A percentile compares a stretch with the other conserved stretches of the same genome.
Conservation (phyloP, 73 alveolate species). For the Paramecium primaurelia region DNA sequence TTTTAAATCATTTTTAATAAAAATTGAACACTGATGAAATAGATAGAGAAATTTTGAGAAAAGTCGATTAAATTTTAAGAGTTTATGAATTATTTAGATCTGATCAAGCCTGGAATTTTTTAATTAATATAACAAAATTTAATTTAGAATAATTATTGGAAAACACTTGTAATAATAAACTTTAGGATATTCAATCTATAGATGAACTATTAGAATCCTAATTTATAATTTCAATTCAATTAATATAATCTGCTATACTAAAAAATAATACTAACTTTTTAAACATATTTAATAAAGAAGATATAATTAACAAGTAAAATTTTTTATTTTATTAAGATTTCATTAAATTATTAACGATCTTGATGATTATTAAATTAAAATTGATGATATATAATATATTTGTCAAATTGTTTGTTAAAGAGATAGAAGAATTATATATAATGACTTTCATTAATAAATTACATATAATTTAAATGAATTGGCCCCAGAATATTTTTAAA, state of each 20-base stretch:
- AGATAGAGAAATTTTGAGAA: neutral
- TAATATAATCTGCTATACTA: neutral
- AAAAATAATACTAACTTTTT: neutral
- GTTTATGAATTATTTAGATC: neutral
- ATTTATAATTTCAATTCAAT: neutral
- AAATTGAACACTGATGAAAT: neutral
- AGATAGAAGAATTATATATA: neutral
- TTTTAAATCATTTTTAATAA: neutral
- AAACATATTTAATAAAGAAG: neutral
- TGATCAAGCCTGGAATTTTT: neutral
- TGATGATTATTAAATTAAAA: neutral
- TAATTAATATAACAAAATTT: neutral
- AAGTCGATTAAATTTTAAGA: neutral
- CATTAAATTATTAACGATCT: neutral
- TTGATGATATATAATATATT: neutral
- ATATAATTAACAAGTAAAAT: neutral
- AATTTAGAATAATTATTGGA: neutral
- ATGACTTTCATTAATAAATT: slow-evolving; percentile 2
- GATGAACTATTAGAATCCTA: neutral
- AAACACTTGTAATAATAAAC: neutral
- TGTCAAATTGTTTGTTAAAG: neutral
- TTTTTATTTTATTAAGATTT: neutral
- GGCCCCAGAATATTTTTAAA: neutral
- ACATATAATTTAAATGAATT: neutral
- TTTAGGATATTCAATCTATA: neutral